These are phyloP conservation scores for Blumeria graminis DNA, from an alignment of 2,329 filamentous ascomycete genomes.

Conservation along the genomic window DNA sequence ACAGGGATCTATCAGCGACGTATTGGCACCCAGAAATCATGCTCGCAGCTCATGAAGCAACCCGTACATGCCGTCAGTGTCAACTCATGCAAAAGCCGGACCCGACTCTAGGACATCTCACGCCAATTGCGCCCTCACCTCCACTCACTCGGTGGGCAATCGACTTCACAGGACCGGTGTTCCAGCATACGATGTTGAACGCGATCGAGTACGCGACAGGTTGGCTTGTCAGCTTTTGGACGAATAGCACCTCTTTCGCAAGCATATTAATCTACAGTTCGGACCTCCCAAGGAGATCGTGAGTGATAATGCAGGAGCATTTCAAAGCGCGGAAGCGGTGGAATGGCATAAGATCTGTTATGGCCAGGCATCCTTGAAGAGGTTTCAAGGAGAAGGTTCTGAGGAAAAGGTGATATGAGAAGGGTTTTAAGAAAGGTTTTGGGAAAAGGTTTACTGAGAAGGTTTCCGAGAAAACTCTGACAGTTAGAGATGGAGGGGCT, in stretches of 20 bases:
- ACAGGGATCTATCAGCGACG: not conserved
- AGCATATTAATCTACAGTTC: not conserved
- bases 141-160: not conserved
- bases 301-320: not conserved
- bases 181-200: not conserved
- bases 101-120: not conserved
- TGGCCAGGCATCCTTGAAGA: no score
- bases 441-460: no score
- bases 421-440: no score
- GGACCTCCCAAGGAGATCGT: not conserved
- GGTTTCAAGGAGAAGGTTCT: no score
- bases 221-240: not conserved
- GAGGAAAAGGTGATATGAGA: no score
- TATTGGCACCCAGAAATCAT: constrained; percentile 1
- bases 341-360: not conserved
- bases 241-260: not conserved
- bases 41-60: not conserved
- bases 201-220: not conserved
- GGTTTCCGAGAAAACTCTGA: no score
- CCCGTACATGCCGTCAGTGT: not conserved
- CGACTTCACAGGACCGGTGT: not conserved
- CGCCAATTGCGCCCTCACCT: not conserved
- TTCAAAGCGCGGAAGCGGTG: not conserved
- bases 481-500: no score
- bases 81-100: not conserved